These are phyloP conservation scores for Hymenoscyphus fraxineus DNA, from an alignment of 2,329 filamentous ascomycete genomes.

Conservation along the genomic window DNA sequence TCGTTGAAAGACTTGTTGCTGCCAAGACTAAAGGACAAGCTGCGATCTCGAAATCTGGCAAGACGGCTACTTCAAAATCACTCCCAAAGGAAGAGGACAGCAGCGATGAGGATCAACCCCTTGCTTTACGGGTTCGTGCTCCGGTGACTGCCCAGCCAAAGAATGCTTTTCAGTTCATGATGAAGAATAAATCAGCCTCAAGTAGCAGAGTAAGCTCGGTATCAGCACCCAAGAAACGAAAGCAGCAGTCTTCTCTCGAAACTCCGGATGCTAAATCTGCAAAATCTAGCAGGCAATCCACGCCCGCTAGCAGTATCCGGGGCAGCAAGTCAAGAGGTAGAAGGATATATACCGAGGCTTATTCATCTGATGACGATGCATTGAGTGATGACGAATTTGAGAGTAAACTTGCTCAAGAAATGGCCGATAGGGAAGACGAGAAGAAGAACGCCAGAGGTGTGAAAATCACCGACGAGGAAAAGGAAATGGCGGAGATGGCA, in stretches of 20 bases:
- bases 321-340: constrained; percentile 45
- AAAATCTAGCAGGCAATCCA: constrained; percentile 72
- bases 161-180: constrained; percentile 47
- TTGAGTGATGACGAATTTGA: constrained; percentile 85
- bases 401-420: constrained; percentile 64
- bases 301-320: constrained; percentile 55
- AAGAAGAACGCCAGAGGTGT: constrained; percentile 41
- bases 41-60: constrained; percentile 17
- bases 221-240: constrained; percentile 55
- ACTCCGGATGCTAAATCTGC: constrained; percentile 61
- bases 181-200: constrained; percentile 22
- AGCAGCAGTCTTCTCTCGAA: constrained; percentile 35
- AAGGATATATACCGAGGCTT: constrained; percentile 48
- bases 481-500: constrained; percentile 62
- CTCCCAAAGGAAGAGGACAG: constrained; percentile 23
- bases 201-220: constrained; percentile 28
- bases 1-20: constrained; percentile 58
- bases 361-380: constrained; percentile 57
- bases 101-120: constrained; percentile 31
- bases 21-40: constrained; percentile 43
- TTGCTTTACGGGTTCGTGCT: constrained; percentile 27
- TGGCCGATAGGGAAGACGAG: constrained; percentile 41
- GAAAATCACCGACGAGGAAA: constrained; percentile 47
- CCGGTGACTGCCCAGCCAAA: constrained; percentile 24
- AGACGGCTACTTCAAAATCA: constrained; percentile 3